phyloP scores from a whole-genome alignment of 1,139 yeast genomes.

The Yamadazyma trypodendri region DNA sequence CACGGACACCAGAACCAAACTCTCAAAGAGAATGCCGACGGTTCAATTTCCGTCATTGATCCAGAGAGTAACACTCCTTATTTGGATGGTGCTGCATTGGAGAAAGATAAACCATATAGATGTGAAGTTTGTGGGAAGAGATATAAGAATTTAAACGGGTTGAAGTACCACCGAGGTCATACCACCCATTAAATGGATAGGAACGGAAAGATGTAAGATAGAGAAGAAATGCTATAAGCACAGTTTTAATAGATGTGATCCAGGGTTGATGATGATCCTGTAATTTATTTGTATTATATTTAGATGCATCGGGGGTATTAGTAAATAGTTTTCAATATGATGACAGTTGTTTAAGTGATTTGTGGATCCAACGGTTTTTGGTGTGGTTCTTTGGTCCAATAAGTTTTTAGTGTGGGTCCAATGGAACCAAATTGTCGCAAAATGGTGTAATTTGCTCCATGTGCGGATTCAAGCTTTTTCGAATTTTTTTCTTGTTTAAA shows the following conservation, averaged over 20 bases:
- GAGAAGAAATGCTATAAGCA: neutral
- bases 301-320: slow-evolving; percentile 1
- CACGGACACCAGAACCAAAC: slow-evolving; percentile 98
- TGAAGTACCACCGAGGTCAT: slow-evolving; percentile 96
- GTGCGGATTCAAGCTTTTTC: neutral
- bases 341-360: slow-evolving; percentile 3
- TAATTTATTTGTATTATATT: slow-evolving; percentile 7
- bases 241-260: slow-evolving; percentile 3
- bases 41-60: slow-evolving; percentile 87
- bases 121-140: slow-evolving; percentile 98
- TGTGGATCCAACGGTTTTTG: too few species aligned
- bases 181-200: slow-evolving; percentile 68
- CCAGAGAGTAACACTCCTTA: slow-evolving; percentile 91
- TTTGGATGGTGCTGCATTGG: slow-evolving; percentile 90
- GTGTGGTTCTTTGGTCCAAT: too few species aligned
- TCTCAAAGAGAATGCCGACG: slow-evolving; percentile 86
- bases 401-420: neutral
- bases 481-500: neutral
- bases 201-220: slow-evolving; percentile 1
- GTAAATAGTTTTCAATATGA: slow-evolving; percentile 5
- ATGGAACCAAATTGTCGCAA: neutral
- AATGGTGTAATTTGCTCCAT: neutral
- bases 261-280: neutral
- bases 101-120: slow-evolving; percentile 95
- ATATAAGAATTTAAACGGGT: slow-evolving; percentile 92